Conservation (phyloP, 306 rosid genomes). For the Trichosanthes cucumerina region DNA sequence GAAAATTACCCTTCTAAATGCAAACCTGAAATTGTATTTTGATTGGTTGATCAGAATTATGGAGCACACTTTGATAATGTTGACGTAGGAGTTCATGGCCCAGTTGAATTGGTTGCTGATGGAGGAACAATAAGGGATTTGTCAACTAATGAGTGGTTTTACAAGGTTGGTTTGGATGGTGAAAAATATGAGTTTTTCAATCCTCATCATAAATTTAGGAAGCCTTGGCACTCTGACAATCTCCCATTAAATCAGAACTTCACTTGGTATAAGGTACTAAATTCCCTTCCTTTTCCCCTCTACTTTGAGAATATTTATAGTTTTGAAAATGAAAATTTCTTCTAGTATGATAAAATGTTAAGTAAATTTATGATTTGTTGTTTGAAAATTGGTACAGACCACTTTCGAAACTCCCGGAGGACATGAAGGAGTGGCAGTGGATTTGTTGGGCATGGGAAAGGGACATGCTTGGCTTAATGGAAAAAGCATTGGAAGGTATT, state of each 20-base stretch:
- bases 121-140: conserved; percentile 31
- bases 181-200: conserved; percentile 14
- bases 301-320: background rate
- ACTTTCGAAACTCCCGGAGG: conserved; percentile 47
- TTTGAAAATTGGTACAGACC: conserved; percentile 12
- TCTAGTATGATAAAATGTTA: too few relatives aligned
- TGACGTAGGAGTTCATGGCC: conserved; percentile 32
- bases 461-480: conserved; percentile 57
- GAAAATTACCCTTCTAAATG: background rate
- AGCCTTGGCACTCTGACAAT: conserved; percentile 15
- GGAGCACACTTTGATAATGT: conserved; percentile 27
- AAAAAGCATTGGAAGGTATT: conserved; percentile 27
- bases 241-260: conserved; percentile 29
- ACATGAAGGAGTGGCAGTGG: conserved; percentile 29
- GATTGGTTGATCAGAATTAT: conserved; percentile 21
- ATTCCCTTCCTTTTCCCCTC: too few relatives aligned
- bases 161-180: conserved; percentile 43
- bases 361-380: background rate
- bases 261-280: conserved; percentile 34
- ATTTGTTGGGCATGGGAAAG: conserved; percentile 32
- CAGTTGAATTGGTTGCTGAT: conserved; percentile 30
- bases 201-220: background rate
- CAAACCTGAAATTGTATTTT: conserved; percentile 9
- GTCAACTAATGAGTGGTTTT: conserved; percentile 33
- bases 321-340: background rate